Evolutionary conservation across 805 yeast species (phyloP), one percentile per base, ranked within the genome.

Genomic region (Metschnikowia proteae): DNA sequence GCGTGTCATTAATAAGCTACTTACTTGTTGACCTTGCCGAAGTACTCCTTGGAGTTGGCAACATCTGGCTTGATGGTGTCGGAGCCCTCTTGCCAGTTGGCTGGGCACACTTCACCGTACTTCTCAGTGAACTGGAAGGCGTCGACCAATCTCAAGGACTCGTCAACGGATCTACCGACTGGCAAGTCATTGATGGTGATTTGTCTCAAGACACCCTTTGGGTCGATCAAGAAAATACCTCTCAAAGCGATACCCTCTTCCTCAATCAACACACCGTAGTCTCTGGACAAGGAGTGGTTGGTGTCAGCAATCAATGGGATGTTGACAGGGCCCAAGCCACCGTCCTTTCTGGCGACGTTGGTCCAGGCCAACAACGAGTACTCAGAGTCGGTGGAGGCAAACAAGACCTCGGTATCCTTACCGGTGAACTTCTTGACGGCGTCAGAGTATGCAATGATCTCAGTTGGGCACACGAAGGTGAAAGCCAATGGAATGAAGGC

Each of bases 91-190:
- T 67, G 70, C 99, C 99, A 92, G 95, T 92, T 94, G 71, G 98
- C 97, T 66, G 99, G 99, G 80, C 97, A 91, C 60, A 92, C 99
- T 79, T 95, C 97, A 78, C 99, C 99, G 84, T 94, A 80, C 80
- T 88, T 87, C 75, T 91, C 98, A 65, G 96, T 88, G 91, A 96
- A 94, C 80, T 92, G 96, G 96, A 94, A 94, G 62, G 97, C 99
- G 72, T 94, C 98, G 57, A 94, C 82, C 69, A 94, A 83, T 85
- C 99, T 91, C 69, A 89, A 80, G 60, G 97, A 86, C 83, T 94
- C 99, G 60, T 91, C 97, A 61, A 94, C 99, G 67, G 88, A 86
- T 82, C 99, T 90, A 73, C 99, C 99, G 61, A 94, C 99, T 73
- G 99, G 97, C 73, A 92, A 86, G 75, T 94, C 98, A 82, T 94